Percentiles rank a stretch among this genome's conserved stretches.
phyloP scores from a whole-genome alignment of 257 asterid species.

The Solanum clarkiae region DNA sequence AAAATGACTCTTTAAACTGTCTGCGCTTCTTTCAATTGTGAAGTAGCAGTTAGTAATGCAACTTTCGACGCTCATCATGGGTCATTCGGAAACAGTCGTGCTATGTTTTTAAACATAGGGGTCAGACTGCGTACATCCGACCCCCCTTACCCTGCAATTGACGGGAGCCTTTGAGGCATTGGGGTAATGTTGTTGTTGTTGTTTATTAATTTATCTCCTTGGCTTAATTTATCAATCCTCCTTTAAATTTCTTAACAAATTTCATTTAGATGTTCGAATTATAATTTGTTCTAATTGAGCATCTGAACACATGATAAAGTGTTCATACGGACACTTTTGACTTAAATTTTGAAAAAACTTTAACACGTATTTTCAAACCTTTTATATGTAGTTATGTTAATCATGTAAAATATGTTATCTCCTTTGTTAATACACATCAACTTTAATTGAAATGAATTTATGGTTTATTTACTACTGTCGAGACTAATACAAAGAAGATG shows the following conservation, averaged over 20 bases:
- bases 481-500: background rate
- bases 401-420: background rate
- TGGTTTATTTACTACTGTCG: background rate
- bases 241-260: background rate
- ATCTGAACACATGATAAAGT: background rate
- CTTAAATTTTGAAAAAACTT: too few species aligned
- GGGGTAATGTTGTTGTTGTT: too few species aligned
- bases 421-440: background rate
- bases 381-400: background rate
- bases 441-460: background rate
- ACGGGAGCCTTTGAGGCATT: too few species aligned
- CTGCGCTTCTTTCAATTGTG: too few species aligned
- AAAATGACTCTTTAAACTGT: too few species aligned
- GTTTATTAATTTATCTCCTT: background rate
- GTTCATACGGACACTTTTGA: too few species aligned
- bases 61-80: too few species aligned
- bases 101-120: too few species aligned
- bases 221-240: background rate
- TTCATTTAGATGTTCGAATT: background rate
- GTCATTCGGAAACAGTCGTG: too few species aligned
- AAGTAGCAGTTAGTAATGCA: too few species aligned
- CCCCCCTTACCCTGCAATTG: too few species aligned
- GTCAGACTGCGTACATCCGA: too few species aligned
- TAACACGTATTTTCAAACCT: background rate
- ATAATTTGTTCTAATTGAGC: background rate